Evolutionary conservation across 2,329 filamentous ascomycete species (phyloP), one percentile per base, ranked within the genome.

Genomic region (Ceratocystis ficicola): DNA sequence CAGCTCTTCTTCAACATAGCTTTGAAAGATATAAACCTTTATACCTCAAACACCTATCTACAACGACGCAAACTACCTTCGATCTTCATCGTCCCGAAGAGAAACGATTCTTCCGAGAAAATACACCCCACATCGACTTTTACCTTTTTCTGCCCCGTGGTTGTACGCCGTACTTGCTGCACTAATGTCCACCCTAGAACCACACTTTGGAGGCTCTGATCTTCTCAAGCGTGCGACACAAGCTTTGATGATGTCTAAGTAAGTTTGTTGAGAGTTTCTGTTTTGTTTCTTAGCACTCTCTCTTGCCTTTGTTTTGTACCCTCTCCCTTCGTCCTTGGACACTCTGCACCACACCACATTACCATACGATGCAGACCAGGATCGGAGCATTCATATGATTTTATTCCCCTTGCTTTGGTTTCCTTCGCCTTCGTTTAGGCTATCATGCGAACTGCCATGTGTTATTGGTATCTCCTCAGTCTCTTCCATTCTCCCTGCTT

Each of bases 181-280:
- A 30, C 44, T 28, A 25, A 67, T 67, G 65, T 64, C 65, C 10
- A 50, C 62, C 32, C 60, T 62, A 28, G 48, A 64, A 44, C 57
- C 63, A 52, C 44, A 75, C 71, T 72, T 72, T 44, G 77, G 79
- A 71, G 77, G 79, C 70, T 83, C 80, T 70, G 83, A 85, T 74
- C 76, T 85, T 70, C 73, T 85, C 69, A 77, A 80, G 72, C 78
- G 82, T 73, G 83, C 83, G 68, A 85, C 83, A n/a, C 81, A 84
- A 71, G 80, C 80, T 70, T 81, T 85, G 79, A 83, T 85, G 80
- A 80, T 80, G 77, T 84, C 81, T 75, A 84, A 77, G 81, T 84
- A 79, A 73, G 81, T 79, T 25, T 20, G 52, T 32, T 32, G 20
- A 25, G 2, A 57, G 22, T 68, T 69, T 71, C 68, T 64, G 68